Evolutionary conservation across 2,329 filamentous ascomycete species (phyloP), one percentile per base, ranked within the genome.

Genomic region (Aureobasidium uvarum): DNA sequence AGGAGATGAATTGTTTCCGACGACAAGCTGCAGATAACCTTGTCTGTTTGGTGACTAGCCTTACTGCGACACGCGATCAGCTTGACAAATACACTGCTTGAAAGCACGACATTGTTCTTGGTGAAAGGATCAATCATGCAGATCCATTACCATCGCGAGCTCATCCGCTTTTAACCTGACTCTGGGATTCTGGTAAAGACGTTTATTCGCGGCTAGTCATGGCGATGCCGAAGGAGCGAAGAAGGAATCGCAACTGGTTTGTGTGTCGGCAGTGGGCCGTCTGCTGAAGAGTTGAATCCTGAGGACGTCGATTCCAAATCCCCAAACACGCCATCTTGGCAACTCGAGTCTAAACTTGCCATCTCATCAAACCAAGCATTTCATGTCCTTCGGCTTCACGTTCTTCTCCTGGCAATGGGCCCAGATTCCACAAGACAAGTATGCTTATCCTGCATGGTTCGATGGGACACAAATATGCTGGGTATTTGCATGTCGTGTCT

Each of bases 341-440:
- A 60, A 8, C n/a, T 10, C 56, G n/a, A 60, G 56, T 46, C 56
- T 60, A 60, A 36, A 48, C 56, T 31, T 60, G 56, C 56, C 56
- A 6, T n/a, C 5, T 20, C 25, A 10, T n/a, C 25, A 13, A 13
- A 33, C 25, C 48, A 31, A 31, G 23, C 25, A 16, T 48, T 18
- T 13, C n/a, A 46, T 33, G 43, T 59, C 18, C 43, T 59, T 14
- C 14, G 3, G 43, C 25, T 31, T 33, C 54, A 58, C 54, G 54
- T 58, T 58, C 38, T 58, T 28, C 13, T 45, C 36, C 41, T 43
- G 28, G 20, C 23, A 33, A 58, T 45, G 38, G 8, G 39, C 36
- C 54, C 10, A 45, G 54, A 55, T 39, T 25, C 52, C 52, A 55
- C 36, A 25, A 55, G 50, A 39, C 13, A 33, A 10, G 33, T 36